phyloP scores from a whole-genome alignment of 2,329 filamentous ascomycete species.

The Cladophialophora bantiana region DNA sequence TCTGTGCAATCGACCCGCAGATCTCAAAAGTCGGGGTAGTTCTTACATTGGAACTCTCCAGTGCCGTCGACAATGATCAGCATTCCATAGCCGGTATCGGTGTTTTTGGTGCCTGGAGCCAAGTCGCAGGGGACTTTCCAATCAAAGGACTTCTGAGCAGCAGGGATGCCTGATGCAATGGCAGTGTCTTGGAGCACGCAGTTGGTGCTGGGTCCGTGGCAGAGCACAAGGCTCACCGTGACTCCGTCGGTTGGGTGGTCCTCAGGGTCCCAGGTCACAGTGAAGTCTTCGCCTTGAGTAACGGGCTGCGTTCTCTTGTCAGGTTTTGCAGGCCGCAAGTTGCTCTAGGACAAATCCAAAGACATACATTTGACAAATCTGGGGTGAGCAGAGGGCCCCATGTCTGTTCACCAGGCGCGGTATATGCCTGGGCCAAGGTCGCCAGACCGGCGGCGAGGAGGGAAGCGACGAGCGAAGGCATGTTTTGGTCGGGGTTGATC shows the following conservation, averaged over 20 bases:
- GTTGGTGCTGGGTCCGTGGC: slow-evolving; percentile 39
- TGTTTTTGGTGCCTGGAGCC: slow-evolving; percentile 33
- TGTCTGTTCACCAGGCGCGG: slow-evolving; percentile 31
- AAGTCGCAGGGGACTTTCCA: slow-evolving; percentile 40
- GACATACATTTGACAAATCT: slow-evolving; percentile 29
- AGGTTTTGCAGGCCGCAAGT: not conserved
- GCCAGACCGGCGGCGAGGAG: slow-evolving; percentile 71
- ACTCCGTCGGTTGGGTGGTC: slow-evolving; percentile 32
- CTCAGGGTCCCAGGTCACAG: slow-evolving; percentile 38
- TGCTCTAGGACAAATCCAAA: not conserved
- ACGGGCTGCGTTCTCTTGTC: slow-evolving; percentile 29
- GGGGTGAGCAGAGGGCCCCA: slow-evolving; percentile 40
- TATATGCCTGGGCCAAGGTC: slow-evolving; percentile 69
- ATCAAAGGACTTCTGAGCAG: slow-evolving; percentile 33
- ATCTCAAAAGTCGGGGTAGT: too few relatives aligned
- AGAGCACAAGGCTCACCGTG: slow-evolving; percentile 40
- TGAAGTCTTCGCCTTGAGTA: slow-evolving; percentile 38
- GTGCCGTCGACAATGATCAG: slow-evolving; percentile 42
- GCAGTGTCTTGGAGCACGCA: slow-evolving; percentile 34
- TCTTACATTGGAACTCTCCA: slow-evolving; percentile 39
- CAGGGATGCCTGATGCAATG: slow-evolving; percentile 38
- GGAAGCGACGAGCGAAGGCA: slow-evolving; percentile 41
- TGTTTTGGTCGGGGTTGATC: slow-evolving; percentile 9
- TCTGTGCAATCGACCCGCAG: too few relatives aligned
- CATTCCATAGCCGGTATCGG: slow-evolving; percentile 40